Evolutionary conservation across 2,329 filamentous ascomycete genomes (phyloP).

Genomic region (Fusarium chaquense): DNA sequence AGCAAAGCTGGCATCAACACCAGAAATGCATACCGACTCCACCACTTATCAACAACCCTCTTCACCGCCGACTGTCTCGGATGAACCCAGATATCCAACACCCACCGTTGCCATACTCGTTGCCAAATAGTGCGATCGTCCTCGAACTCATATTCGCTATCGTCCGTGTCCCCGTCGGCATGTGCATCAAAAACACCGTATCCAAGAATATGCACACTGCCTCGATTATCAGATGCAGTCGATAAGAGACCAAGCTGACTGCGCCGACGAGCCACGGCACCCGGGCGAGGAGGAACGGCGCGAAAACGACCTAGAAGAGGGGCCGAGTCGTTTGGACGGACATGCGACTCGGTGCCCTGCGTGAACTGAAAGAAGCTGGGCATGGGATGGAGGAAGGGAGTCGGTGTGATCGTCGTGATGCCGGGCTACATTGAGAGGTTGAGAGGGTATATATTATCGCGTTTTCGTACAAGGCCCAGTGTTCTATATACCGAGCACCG

Average conservation of each 20-base stretch:
- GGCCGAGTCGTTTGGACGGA: conserved; percentile 65
- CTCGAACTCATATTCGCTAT: conserved; percentile 47
- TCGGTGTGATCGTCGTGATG: conserved; percentile 28
- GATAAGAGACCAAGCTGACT: conserved; percentile 58
- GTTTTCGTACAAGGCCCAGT: not conserved
- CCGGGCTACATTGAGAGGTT: conserved; percentile 39
- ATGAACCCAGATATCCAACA: conserved; percentile 69
- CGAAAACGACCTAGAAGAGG: conserved; percentile 74
- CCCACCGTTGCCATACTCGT: conserved; percentile 53
- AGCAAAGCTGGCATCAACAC: conserved; percentile 71
- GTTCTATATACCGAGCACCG: not conserved
- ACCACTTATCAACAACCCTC: conserved; percentile 71
- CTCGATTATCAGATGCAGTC: conserved; percentile 53
- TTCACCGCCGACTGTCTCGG: conserved; percentile 70
- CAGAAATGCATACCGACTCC: conserved; percentile 70
- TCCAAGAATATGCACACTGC: conserved; percentile 65
- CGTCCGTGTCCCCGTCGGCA: conserved; percentile 42
- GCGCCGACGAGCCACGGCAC: conserved; percentile 46
- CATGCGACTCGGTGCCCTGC: conserved; percentile 70
- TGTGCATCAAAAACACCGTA: conserved; percentile 66
- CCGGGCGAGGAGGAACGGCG: conserved; percentile 65
- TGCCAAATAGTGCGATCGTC: conserved; percentile 53
- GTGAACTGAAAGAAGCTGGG: conserved; percentile 76
- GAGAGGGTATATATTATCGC: conserved; percentile 7
- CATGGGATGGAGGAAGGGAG: conserved; percentile 56